Evolutionary conservation across 2,329 filamentous ascomycete genomes (phyloP).

Genomic region (Sarocladiaceae sp.): DNA sequence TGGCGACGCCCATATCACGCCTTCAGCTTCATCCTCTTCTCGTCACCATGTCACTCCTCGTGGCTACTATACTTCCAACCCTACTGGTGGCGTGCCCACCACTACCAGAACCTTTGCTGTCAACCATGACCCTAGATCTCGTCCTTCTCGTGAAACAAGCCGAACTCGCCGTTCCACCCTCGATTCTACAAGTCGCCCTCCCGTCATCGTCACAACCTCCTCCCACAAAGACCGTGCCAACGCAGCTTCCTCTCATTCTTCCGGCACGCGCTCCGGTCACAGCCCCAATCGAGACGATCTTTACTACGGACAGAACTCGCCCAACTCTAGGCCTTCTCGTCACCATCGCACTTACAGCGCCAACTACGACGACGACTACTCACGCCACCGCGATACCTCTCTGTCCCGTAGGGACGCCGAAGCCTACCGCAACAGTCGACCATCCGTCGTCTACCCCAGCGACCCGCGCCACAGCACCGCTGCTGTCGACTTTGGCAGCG

Average conservation of each 20-base stretch:
- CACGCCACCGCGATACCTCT: conserved; percentile 38
- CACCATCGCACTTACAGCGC: conserved; percentile 36
- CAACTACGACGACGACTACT: conserved; percentile 31
- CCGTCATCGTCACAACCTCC: conserved; percentile 52
- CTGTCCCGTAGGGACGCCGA: conserved; percentile 34
- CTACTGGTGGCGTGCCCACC: conserved; percentile 30
- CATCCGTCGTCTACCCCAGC: conserved; percentile 38
- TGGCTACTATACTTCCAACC: conserved; percentile 26
- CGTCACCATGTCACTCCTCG: conserved; percentile 25
- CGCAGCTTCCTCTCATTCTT: conserved; percentile 31
- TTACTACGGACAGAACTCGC: conserved; percentile 42
- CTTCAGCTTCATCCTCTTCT: conserved; percentile 30
- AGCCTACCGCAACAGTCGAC: conserved; percentile 40
- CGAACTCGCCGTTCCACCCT: conserved; percentile 45
- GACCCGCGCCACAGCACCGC: conserved; percentile 36
- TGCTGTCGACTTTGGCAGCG: conserved; percentile 29
- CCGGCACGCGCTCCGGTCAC: conserved; percentile 11
- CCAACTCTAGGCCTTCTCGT: conserved; percentile 42
- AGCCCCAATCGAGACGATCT: conserved; percentile 2
- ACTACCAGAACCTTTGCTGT: conserved; percentile 51
- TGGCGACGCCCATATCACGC: conserved; percentile 49
- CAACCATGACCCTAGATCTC: conserved; percentile 38
- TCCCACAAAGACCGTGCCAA: conserved; percentile 38
- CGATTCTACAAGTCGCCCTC: conserved; percentile 42
- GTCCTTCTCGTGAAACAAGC: conserved; percentile 33